Base-by-base conservation (phyloP, 306 rosid genomes). In the apple (Malus domestica) region DNA sequence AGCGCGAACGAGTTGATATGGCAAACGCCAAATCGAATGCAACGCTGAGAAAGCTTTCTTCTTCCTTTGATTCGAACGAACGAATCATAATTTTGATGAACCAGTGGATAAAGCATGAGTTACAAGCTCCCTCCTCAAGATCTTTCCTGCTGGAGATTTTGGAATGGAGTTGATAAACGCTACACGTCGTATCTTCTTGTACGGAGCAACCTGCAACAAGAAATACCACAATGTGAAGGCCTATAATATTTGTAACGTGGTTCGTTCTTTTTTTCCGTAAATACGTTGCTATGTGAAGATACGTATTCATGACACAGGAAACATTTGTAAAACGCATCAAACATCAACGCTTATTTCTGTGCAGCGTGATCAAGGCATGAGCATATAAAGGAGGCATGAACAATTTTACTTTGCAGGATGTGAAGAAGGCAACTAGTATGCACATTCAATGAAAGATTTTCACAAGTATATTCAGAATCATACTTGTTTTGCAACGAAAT, bases 111-210 rank as follows among this genome's bases (percentile, higher is more conserved):
- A 77, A 68, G 93, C 93, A 83, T 72, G 72, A n/a, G 73, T 71
- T 12, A 92, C 85, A 25, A 92, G 87, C 79, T 90, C 93, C 75
- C 92, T 89, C 82, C 97, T 92, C 85, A 92, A 86, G 76, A 92
- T 92, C 89, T 95, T 95, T 15, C 97, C 97, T 0, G 97, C 84
- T 0, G 91, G 91, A 80, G 90, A 85, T 84, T 95, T 95, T 4
- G 97, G 97, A 49, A 92, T 89, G 2, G 92, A 51, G 73, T 87
- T 85, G 42, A 88, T 75, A 79, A 92, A 92, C 13, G 90, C 81
- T 8, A 95, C 93, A 3, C 90, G 88, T 3, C 97, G 82, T 32
- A 95, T 85, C 84, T 95, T 95, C 88, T 95, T 95, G 93, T 95
- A 92, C 2, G 97, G 96, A 5, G 99, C 79, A 60, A 95, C 99